Conservation (phyloP, 2,329 filamentous ascomycete genomes). For the Ascochyta lentis region DNA sequence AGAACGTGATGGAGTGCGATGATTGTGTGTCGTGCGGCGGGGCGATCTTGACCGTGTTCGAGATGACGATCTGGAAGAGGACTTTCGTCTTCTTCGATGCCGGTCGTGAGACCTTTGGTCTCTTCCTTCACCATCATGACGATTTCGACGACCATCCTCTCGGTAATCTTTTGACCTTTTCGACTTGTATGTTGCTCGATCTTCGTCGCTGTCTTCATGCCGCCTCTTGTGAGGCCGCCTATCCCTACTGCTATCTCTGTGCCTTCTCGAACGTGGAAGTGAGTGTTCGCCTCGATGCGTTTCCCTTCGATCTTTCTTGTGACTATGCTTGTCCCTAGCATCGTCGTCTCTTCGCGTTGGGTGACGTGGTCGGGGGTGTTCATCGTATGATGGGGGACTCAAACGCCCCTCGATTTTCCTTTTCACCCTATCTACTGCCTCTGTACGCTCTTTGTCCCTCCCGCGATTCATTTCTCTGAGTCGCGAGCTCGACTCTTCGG, state of each 20-base stretch:
- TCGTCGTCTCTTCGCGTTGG: constrained; percentile 26
- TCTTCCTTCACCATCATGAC: constrained; percentile 19
- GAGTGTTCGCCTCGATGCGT: constrained; percentile 12
- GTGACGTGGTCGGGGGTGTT: constrained; percentile 23
- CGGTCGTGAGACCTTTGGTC: constrained; percentile 13
- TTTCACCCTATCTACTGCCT: constrained; percentile 20
- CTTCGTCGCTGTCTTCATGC: constrained; percentile 22
- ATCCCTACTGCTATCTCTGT: constrained; percentile 24
- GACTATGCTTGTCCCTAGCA: constrained; percentile 17
- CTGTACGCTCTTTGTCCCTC: constrained; percentile 20
- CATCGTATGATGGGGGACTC: constrained; percentile 25
- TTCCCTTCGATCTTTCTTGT: constrained; percentile 12
- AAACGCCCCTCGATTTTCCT: constrained; percentile 31
- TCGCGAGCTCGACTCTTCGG: constrained; percentile 75
- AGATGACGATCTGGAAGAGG: constrained; percentile 28
- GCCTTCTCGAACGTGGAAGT: constrained; percentile 7
- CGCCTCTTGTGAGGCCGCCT: constrained; percentile 23
- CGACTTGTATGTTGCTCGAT: constrained; percentile 21
- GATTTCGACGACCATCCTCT: constrained; percentile 12
- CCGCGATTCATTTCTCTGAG: constrained; percentile 57
- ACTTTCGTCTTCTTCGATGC: constrained; percentile 23
- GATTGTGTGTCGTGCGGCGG: constrained; percentile 18
- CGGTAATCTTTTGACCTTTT: constrained; percentile 25
- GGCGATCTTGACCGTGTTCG: constrained; percentile 30
- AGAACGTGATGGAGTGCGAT: constrained; percentile 23